Evolutionary conservation across 257 asterid genomes (phyloP).

Genomic region (Leptodermis oblonga): DNA sequence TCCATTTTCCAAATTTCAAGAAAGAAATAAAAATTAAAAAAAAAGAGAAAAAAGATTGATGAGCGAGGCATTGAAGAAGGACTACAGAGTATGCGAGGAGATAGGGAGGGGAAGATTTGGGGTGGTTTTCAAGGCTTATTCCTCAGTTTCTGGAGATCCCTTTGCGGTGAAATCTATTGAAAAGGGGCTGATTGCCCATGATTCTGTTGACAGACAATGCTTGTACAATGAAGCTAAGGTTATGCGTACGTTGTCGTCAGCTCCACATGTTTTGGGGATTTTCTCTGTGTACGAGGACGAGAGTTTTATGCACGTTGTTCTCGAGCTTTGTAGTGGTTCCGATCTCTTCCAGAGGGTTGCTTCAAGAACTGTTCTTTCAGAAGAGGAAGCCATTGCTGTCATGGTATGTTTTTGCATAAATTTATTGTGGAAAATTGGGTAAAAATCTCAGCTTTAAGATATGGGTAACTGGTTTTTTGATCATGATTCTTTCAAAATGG

Average conservation of each 20-base stretch:
- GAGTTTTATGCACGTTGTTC: conserved; percentile 46
- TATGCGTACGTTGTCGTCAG: conserved; percentile 43
- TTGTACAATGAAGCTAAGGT: conserved; percentile 57
- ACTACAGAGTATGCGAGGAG: conserved; percentile 53
- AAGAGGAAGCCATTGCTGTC: conserved; percentile 53
- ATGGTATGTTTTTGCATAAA: conserved; percentile 41
- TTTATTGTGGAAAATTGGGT: background rate
- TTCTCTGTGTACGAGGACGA: conserved; percentile 65
- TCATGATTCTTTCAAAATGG: background rate
- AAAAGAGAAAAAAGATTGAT: no score
- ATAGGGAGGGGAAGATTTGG: conserved; percentile 75
- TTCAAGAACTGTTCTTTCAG: conserved; percentile 34
- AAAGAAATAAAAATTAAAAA: no score
- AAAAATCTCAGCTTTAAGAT: background rate
- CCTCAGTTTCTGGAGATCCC: conserved; percentile 38
- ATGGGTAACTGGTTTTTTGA: background rate
- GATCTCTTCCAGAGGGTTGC: conserved; percentile 49
- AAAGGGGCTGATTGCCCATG: conserved; percentile 49
- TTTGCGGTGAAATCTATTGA: conserved; percentile 71
- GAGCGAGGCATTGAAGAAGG: conserved; percentile 50
- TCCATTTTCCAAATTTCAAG: no score
- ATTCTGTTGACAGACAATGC: conserved; percentile 60
- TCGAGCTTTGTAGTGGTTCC: conserved; percentile 51
- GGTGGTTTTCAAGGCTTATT: conserved; percentile 55
- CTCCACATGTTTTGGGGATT: conserved; percentile 35